Conservation (phyloP, 805 yeast species). For the Teunomyces barrocoloradensis region DNA sequence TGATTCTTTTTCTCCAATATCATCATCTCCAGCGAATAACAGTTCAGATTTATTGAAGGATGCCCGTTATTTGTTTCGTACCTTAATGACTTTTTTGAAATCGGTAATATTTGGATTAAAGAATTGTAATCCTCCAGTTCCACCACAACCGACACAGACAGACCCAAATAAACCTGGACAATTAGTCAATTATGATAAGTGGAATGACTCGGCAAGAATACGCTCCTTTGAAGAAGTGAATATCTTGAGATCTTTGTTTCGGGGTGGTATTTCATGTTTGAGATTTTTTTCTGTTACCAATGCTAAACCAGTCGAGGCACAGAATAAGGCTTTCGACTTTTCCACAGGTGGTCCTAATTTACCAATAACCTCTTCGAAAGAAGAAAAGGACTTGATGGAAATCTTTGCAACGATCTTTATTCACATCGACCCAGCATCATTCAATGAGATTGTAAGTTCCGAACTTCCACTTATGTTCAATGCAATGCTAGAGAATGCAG, state of each 20-base stretch:
- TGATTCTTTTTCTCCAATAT: conserved; percentile 53
- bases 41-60: conserved; percentile 75
- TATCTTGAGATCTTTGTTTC: conserved; percentile 71
- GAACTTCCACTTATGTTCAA: conserved; percentile 78
- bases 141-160: conserved; percentile 40
- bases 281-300: conserved; percentile 64
- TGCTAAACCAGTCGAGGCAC: conserved; percentile 37
- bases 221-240: conserved; percentile 79
- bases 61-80: conserved; percentile 82
- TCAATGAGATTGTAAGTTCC: conserved; percentile 82
- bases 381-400: conserved; percentile 94
- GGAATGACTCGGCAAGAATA: conserved; percentile 88
- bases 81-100: conserved; percentile 84
- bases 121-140: conserved; percentile 78
- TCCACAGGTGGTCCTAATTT: conserved; percentile 77
- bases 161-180: conserved; percentile 47
- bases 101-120: conserved; percentile 87
- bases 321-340: conserved; percentile 45
- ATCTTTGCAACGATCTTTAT: conserved; percentile 90
- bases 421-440: conserved; percentile 92
- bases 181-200: conserved; percentile 45
- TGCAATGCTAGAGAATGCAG: conserved; percentile 77
- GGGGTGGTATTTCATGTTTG: conserved; percentile 81
- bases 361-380: conserved; percentile 85
- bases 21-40: conserved; percentile 47